Percentiles rank a stretch among this genome's conserved stretches.
These are phyloP conservation scores for Naganishia randhawae DNA, from an alignment of 768 basidiomycete genomes.

Conservation along the genomic window DNA sequence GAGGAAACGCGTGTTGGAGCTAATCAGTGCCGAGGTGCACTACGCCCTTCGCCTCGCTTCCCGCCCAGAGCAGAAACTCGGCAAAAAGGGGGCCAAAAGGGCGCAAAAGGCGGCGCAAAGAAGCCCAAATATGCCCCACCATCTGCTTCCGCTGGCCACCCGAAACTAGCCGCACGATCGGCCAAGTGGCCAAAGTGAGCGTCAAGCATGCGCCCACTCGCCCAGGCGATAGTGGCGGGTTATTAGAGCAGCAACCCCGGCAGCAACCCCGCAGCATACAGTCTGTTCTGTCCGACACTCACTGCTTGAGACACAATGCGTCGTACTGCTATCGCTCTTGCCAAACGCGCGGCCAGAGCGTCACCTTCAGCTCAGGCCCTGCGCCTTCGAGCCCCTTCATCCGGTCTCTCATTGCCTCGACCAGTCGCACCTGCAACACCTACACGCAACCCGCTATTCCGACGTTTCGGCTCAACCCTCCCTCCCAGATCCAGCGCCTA, in stretches of 20 bases:
- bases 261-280: slow-evolving; percentile 7
- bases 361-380: background rate
- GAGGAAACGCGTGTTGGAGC: no score
- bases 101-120: no score
- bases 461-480: slow-evolving; percentile 39
- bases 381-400: background rate
- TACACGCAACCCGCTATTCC: background rate
- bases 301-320: slow-evolving; percentile 1
- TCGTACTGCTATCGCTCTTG: slow-evolving; percentile 15
- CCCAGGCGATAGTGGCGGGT: background rate
- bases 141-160: no score
- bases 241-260: background rate
- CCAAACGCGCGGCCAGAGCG: background rate
- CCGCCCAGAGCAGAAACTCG: no score
- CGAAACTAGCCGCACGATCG: background rate
- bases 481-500: slow-evolving; percentile 39
- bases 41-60: no score
- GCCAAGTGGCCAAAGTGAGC: slow-evolving; percentile 13
- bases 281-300: background rate
- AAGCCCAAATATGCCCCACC: no score
- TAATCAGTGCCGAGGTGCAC: no score
- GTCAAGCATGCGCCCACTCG: background rate
- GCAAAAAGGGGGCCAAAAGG: no score
- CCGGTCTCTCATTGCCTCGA: background rate
- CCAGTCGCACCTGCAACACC: background rate